These are phyloP conservation scores for Penicillium mononematosum DNA, from an alignment of 495 filamentous ascomycete species.

Conservation along the genomic window DNA sequence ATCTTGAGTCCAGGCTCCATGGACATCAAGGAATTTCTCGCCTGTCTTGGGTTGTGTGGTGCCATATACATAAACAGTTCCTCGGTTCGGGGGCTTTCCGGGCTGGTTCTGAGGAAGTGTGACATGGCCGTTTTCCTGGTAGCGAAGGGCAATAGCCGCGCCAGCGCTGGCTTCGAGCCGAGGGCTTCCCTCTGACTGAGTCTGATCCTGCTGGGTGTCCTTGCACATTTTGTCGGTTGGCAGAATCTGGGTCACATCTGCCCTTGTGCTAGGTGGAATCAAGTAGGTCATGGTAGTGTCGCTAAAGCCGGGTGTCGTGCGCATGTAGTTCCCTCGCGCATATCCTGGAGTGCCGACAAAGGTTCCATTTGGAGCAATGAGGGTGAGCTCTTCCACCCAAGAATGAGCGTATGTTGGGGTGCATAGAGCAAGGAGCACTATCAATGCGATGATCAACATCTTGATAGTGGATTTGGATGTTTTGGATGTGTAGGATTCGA, in stretches of 20 bases:
- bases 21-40: slow-evolving; percentile 66
- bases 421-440: slow-evolving; percentile 36
- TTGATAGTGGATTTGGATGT: slow-evolving; percentile 1
- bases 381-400: slow-evolving; percentile 74
- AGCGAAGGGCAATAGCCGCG: slow-evolving; percentile 67
- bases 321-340: slow-evolving; percentile 57
- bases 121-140: slow-evolving; percentile 88
- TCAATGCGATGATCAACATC: slow-evolving; percentile 15
- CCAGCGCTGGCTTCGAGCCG: slow-evolving; percentile 66
- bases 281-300: slow-evolving; percentile 53
- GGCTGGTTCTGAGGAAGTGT: slow-evolving; percentile 57
- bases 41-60: slow-evolving; percentile 62
- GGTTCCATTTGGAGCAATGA: slow-evolving; percentile 70
- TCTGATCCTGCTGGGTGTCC: slow-evolving; percentile 48
- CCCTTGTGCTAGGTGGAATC: slow-evolving; percentile 49
- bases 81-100: slow-evolving; percentile 65
- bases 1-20: slow-evolving; percentile 69
- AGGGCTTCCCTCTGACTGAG: slow-evolving; percentile 55
- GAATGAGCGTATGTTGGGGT: slow-evolving; percentile 56
- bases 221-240: slow-evolving; percentile 53
- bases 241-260: slow-evolving; percentile 28
- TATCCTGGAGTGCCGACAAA: slow-evolving; percentile 70
- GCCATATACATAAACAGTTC: slow-evolving; percentile 79
- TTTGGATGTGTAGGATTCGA: neutral
- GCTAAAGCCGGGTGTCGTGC: slow-evolving; percentile 47